Evolutionary conservation across 345 rosid genomes (phyloP), one percentile per base, ranked within the genome.

Genomic region (Excoecaria cochinchinensis): DNA sequence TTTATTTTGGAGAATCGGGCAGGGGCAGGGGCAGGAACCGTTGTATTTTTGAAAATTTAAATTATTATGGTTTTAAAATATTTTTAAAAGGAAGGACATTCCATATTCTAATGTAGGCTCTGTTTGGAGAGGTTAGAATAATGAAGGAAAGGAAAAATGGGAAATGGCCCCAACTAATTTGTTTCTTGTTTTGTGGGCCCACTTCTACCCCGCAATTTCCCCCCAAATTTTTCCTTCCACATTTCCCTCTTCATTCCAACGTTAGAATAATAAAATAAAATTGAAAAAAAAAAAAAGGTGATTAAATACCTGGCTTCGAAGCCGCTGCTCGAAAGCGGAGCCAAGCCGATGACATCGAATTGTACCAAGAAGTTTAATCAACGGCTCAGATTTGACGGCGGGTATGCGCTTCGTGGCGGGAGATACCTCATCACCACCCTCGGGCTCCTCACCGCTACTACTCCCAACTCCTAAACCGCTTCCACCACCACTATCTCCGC

Each of bases 251-350:
- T 3, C 0, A 17, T 17, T 6, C 5, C 24, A 17, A 55, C 17
- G 5, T 6, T 0, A 16, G 14, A 62, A 62, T 11, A 14, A 11
- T 8, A 31, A 3, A 60, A 36, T 10, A 36, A 31, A 63, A 36
- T 13, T 63, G 15, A 4, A 21, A 40, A 36, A 4, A 21, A 40
- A 31, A 62, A 25, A 76, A 16, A 15, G 36, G 0, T 17, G 50
- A 11, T 13, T 36, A 67, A 55, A 21, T 85, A 91, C 97, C 97
- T 89, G 93, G 82, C 76, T 76, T 47, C 74, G 72, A 31, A 86
- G 89, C 86, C 91, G 88, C 79, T 89, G 88, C 77, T 86, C 88
- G 81, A 89, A 88, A 19, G 78, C 39, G 55, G 82, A 86, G 83
- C 92, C 85, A 82, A 84, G 79, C 73, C 84, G 80, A 58, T 86